Evolutionary conservation across 148 eudicot genomes (phyloP), one percentile per base, ranked within the genome.

Genomic region (Euryodendron excelsum): DNA sequence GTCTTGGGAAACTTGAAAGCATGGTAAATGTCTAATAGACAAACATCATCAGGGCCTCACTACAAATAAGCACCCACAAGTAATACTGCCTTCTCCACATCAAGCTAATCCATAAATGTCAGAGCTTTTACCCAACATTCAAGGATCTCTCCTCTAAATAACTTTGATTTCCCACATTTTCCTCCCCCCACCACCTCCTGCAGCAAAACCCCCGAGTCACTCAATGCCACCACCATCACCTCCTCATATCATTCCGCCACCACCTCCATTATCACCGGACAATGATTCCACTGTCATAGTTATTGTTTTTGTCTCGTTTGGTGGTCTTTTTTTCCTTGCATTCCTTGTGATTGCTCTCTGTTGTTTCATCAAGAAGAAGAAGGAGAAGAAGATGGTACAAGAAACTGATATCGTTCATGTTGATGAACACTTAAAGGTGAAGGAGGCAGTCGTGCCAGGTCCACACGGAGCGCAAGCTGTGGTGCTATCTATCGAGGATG

Each of bases 381-480:
- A 84, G 80, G 90, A 83, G 83, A 74, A 37, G 69, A 86, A 81
- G 83, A 78, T 56, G 74, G 84, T 76, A 28, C 71, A 77, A 66
- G 85, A 90, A 68, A 79, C 86, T 2, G 92, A 94, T 18, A 68
- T 85, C 4, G 69, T 83, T 36, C 81, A 77, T 10, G 53, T 84
- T 8, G 91, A 94, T 61, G 87, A 89, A 33, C 86, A 75, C 44
- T 30, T 83, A 67, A 87, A 78, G 53, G 77, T 92, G 48, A 87
- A 89, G 25, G 88, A 92, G 81, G 75, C 77, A 12, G 60, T 85
- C 7, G 89, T 88, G 18, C 79, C 77, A 18, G 94, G 98, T 23
- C 97, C 97, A 25, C 88, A 85, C 78, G 97, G 97, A 4, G 73
- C 76, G 3, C 72, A 89, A 80, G 82, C 84, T 31, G 83, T 88